Base-by-base conservation (phyloP, 169 alveolate genomes). In the Plasmodium falciparum region DNA sequence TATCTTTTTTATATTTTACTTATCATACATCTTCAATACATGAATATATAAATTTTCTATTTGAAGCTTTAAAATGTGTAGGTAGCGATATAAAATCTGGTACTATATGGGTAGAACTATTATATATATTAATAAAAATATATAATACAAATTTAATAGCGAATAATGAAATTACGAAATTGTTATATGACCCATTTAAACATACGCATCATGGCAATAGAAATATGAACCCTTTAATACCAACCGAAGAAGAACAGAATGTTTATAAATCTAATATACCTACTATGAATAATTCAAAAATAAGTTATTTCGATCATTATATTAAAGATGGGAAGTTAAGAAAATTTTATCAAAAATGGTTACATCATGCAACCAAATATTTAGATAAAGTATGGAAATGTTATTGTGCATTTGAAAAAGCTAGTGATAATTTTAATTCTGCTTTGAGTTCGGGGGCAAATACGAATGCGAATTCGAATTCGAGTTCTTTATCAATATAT, bases 1-100 rank as follows among this genome's bases (percentile, higher is more conserved):
- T 39, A 26, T 83, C 91, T 7, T 94, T 88, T 75, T 88, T 94
- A 75, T 76, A 88, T 56, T 94, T 94, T 73, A 71, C 93, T 13
- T 94, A 94, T 71, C 95, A 92, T 70, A 94, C 93, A 29, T 94
- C 96, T 17, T 94, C 96, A 2, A 88, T 94, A 26, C 96, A 94
- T 61, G 96, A 94, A 88, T 94, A 94, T 71, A 94, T 94, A 26
- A 90, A 91, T 52, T 89, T 92, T 24, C 66, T 94, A 13, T 73
- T 94, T 71, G 90, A 67, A 33, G 95, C 66, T 6, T 47, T 88
- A 52, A 88, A 71, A 47, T 59, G 74, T 92, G 95, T 91, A 62
- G 96, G 96, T 11, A 72, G 89, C 74, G 96, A 94, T 73, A 89
- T 85, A 50, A 66, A 94, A 47, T 92, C 96, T 17, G 95, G 93